Conservation (phyloP, 139 green algal genomes). For the Haematococcus lacustris region DNA sequence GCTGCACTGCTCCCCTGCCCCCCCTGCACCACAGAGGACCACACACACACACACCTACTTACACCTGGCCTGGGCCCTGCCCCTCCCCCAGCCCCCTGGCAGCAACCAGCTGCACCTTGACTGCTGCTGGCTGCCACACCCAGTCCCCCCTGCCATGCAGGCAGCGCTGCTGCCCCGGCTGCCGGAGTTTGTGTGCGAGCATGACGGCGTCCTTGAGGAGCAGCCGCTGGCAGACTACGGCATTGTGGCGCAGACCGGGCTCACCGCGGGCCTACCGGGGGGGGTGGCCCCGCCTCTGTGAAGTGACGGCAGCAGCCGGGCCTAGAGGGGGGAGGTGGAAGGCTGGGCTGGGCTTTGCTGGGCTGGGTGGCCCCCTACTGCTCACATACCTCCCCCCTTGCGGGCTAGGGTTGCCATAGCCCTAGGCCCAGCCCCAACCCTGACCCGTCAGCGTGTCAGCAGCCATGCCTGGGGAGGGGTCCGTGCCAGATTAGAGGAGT, state of each 20-base stretch:
- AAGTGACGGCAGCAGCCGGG: too few species aligned
- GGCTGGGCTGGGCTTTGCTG: too few species aligned
- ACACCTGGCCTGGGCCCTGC: not conserved
- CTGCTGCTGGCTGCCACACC: too few species aligned
- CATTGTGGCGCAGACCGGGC: conserved; percentile 14
- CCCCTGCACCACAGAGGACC: not conserved
- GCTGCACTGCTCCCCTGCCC: not conserved
- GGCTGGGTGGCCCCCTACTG: too few species aligned
- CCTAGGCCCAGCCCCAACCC: too few species aligned
- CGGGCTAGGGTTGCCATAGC: too few species aligned
- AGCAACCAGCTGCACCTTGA: not conserved
- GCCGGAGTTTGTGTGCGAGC: conserved; percentile 18
- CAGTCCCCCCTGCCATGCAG: conserved; percentile 3
- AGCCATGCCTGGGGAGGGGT: too few species aligned
- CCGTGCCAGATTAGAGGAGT: too few species aligned
- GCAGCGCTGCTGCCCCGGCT: not conserved
- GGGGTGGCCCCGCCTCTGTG: not conserved
- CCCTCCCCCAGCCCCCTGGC: not conserved
- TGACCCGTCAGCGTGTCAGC: too few species aligned
- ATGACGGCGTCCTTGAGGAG: conserved; percentile 22
- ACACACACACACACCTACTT: not conserved
- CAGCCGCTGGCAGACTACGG: conserved; percentile 25
- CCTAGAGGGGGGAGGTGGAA: too few species aligned
- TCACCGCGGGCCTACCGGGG: not conserved
- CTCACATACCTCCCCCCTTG: too few species aligned